phyloP scores from a whole-genome alignment of 768 basidiomycete genomes.

The Pisolithus microcarpus region DNA sequence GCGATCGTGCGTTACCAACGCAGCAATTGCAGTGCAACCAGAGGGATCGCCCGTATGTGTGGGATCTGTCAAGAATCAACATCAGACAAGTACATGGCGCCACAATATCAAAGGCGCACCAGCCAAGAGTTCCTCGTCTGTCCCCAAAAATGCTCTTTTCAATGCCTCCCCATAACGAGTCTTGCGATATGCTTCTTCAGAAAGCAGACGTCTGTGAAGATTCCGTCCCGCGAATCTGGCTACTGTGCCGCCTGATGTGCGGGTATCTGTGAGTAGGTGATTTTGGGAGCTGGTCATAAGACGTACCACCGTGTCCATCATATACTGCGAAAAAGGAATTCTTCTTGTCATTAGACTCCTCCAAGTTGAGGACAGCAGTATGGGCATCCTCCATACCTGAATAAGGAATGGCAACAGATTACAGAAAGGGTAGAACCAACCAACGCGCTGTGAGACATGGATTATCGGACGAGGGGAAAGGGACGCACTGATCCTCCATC shows the following conservation, averaged over 20 bases:
- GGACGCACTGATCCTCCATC: constrained; percentile 93
- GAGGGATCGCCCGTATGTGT: constrained; percentile 86
- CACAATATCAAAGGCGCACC: constrained; percentile 39
- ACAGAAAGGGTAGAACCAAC: too few species aligned
- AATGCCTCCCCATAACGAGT: constrained; percentile 69
- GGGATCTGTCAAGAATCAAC: constrained; percentile 49
- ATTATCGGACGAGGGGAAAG: neutral
- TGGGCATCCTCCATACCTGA: constrained; percentile 98
- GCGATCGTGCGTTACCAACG: constrained; percentile 68
- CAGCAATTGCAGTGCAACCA: constrained; percentile 92
- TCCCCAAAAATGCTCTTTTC: constrained; percentile 86
- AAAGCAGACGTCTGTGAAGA: constrained; percentile 68
- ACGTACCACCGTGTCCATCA: constrained; percentile 93
- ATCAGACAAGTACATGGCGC: neutral
- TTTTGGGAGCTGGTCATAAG: neutral
- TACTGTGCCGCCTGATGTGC: constrained; percentile 61
- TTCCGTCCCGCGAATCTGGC: constrained; percentile 82
- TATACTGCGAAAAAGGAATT: constrained; percentile 95
- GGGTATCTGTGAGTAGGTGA: neutral
- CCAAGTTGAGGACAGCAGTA: constrained; percentile 63
- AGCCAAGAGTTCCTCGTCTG: constrained; percentile 87
- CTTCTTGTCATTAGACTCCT: constrained; percentile 37
- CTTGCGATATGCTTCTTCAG: constrained; percentile 65
- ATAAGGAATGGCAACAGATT: constrained; percentile 2
- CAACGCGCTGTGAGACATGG: constrained; percentile 1